phyloP scores from a whole-genome alignment of 2,329 filamentous ascomycete genomes.

The Colletotrichum sp. region DNA sequence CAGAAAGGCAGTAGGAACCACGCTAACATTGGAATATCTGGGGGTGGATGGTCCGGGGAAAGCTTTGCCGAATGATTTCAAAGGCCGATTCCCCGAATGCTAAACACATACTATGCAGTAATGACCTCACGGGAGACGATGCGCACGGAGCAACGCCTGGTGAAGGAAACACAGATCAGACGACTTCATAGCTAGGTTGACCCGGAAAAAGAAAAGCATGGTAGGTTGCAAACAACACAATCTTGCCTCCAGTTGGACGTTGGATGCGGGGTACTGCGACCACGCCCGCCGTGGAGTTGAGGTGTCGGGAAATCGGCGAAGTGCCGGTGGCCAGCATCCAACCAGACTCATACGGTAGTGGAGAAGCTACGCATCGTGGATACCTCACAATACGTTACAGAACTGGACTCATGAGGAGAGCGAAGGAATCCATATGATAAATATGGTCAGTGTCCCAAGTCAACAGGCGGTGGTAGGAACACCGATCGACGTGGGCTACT shows the following conservation, averaged over 20 bases:
- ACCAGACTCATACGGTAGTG: not conserved
- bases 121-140: not conserved
- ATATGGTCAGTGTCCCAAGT: not conserved
- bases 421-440: not conserved
- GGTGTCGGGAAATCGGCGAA: not conserved
- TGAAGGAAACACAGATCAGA: not conserved
- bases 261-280: not conserved
- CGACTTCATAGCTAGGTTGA: not conserved
- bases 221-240: not conserved
- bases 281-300: not conserved
- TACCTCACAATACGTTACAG: not conserved
- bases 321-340: not conserved
- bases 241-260: not conserved
- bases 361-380: not conserved
- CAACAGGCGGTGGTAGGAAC: accelerated
- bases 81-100: not conserved
- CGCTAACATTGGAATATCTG: not conserved
- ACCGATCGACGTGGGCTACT: not conserved
- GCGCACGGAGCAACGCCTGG: not conserved
- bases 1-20: not conserved
- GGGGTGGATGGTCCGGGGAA: not conserved
- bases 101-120: not conserved
- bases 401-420: too few species aligned
- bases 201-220: not conserved
- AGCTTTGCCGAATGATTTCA: not conserved